These are phyloP conservation scores for Vitis labrusca DNA, from an alignment of 164 flowering plant species.

Conservation along the genomic window DNA sequence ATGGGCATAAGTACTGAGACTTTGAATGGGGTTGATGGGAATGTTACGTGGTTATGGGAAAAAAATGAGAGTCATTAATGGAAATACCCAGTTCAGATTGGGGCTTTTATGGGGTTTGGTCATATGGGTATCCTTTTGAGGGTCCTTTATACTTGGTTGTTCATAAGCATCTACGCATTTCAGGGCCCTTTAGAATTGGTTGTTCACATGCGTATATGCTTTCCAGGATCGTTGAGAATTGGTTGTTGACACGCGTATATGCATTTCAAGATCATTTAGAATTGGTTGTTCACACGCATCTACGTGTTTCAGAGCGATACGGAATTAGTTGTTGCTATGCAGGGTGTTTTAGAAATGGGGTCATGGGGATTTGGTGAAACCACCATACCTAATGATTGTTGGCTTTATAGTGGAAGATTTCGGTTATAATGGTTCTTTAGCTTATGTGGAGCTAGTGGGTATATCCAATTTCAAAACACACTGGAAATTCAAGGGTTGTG, in stretches of 20 bases:
- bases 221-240: too few relatives aligned
- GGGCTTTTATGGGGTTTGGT: slow-evolving; percentile 5
- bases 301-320: neutral
- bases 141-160: too few relatives aligned
- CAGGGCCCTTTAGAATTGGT: too few relatives aligned
- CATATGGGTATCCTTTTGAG: too few relatives aligned
- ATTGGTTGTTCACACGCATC: neutral
- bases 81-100: neutral
- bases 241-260: neutral
- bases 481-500: slow-evolving; percentile 13
- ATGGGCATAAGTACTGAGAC: neutral
- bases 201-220: too few relatives aligned
- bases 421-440: neutral
- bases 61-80: slow-evolving; percentile 1
- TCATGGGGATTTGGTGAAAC: slow-evolving; percentile 7
- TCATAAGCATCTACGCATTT: too few relatives aligned
- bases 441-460: too few relatives aligned
- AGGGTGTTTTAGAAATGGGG: neutral
- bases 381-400: slow-evolving; percentile 5
- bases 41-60: neutral
- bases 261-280: neutral
- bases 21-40: slow-evolving; percentile 1
- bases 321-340: neutral
- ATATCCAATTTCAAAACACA: neutral
- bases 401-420: slow-evolving; percentile 7